A percentile compares a stretch with the other conserved stretches of the same genome.
Evolutionary conservation across 805 yeast species (phyloP).

Genomic region (Spencermartinsiella europaea): DNA sequence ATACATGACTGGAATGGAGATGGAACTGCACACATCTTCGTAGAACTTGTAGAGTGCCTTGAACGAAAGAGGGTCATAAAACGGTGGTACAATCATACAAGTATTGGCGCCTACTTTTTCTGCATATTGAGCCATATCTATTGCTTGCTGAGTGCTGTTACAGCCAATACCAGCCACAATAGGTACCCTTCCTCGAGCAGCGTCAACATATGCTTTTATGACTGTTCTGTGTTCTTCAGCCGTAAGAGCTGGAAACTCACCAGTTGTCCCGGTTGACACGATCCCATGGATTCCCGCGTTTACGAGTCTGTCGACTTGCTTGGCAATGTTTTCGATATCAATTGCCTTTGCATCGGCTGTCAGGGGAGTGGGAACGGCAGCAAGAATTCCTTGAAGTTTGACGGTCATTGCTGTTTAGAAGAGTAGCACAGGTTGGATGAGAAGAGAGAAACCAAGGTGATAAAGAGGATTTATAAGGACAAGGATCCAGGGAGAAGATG

Average conservation of each 20-base stretch:
- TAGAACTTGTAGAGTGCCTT: conserved; percentile 8
- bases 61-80: conserved; percentile 6
- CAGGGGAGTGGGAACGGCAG: conserved; percentile 7
- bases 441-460: too few relatives aligned
- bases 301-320: conserved; percentile 3
- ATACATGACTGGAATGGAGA: conserved; percentile 7
- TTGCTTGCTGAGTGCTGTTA: conserved; percentile 6
- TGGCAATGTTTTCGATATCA: background rate
- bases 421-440: too few relatives aligned
- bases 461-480: too few relatives aligned
- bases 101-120: conserved; percentile 3
- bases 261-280: conserved; percentile 5
- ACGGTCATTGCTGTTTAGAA: background rate
- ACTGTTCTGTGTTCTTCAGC: conserved; percentile 3
- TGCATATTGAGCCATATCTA: conserved; percentile 3
- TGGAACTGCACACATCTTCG: conserved; percentile 5
- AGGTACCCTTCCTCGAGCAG: conserved; percentile 2
- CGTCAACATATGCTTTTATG: conserved; percentile 4
- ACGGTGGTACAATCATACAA: conserved; percentile 7
- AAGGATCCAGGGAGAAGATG: too few relatives aligned
- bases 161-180: conserved; percentile 4
- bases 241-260: conserved; percentile 5
- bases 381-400: conserved; percentile 3
- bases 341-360: background rate
- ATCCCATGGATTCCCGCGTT: conserved; percentile 6